A percentile compares a stretch with the other conserved stretches of the same genome.
These are phyloP conservation scores for Lachancea kluyveri DNA, from an alignment of 805 yeast species.

Conservation along the genomic window DNA sequence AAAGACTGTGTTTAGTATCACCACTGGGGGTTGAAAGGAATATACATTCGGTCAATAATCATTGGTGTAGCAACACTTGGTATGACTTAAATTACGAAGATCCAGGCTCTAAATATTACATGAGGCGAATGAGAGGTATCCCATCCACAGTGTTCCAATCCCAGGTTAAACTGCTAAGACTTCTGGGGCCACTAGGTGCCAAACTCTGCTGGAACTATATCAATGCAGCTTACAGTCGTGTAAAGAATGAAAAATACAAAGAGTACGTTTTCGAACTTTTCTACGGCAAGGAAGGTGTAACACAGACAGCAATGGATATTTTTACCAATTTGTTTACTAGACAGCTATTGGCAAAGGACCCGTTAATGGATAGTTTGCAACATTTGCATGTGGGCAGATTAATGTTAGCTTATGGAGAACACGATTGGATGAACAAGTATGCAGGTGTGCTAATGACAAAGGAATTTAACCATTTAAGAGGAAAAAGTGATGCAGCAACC, in stretches of 20 bases:
- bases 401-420: constrained; percentile 53
- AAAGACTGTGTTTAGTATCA: constrained; percentile 53
- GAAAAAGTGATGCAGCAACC: constrained; percentile 9
- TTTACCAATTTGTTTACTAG: constrained; percentile 28
- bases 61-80: constrained; percentile 11
- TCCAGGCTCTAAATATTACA: constrained; percentile 35
- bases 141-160: constrained; percentile 29
- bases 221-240: constrained; percentile 24
- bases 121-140: constrained; percentile 22
- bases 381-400: constrained; percentile 33
- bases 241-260: constrained; percentile 22
- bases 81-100: constrained; percentile 33
- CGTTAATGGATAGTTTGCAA: constrained; percentile 53
- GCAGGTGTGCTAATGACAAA: constrained; percentile 38
- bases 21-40: constrained; percentile 78
- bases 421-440: constrained; percentile 64
- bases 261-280: constrained; percentile 22
- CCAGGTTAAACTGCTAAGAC: constrained; percentile 44
- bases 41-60: constrained; percentile 47
- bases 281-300: constrained; percentile 17
- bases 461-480: constrained; percentile 8
- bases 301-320: constrained; percentile 18
- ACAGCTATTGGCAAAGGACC: constrained; percentile 51
- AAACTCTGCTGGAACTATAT: constrained; percentile 31
- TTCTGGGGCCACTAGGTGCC: constrained; percentile 38